Evolutionary conservation across 2,329 filamentous ascomycete species (phyloP).

Genomic region (Furcasterigmium furcatum): DNA sequence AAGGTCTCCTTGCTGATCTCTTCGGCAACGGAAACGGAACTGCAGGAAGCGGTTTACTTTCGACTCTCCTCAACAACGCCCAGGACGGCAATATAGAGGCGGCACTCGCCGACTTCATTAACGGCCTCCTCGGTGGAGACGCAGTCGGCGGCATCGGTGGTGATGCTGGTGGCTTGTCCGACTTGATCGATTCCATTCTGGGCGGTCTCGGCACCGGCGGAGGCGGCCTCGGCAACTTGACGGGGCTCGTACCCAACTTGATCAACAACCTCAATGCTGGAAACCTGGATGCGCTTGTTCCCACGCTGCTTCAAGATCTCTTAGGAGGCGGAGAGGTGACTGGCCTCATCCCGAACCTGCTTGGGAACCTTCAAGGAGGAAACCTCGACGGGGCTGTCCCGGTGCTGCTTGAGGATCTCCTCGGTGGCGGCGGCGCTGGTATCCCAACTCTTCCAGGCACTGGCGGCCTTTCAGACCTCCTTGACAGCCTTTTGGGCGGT

Average conservation of each 20-base stretch:
- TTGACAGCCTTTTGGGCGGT: too few species aligned
- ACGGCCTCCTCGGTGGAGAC: not conserved
- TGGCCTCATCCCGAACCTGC: not conserved
- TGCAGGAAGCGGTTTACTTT: not conserved
- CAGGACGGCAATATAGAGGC: not conserved
- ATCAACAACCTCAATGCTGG: not conserved
- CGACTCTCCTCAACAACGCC: not conserved
- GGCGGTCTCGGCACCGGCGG: not conserved
- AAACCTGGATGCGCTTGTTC: not conserved
- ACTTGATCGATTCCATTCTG: too few species aligned
- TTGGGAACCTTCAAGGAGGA: not conserved
- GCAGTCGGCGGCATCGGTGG: not conserved
- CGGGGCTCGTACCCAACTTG: not conserved
- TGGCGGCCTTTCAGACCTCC: not conserved
- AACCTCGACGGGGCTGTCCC: not conserved
- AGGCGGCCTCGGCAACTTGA: too few species aligned
- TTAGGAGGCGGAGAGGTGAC: not conserved
- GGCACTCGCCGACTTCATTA: not conserved
- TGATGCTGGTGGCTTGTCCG: not conserved
- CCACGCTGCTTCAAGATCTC: not conserved
- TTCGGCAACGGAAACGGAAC: not conserved
- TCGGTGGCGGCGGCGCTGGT: not conserved
- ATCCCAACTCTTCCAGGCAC: not conserved
- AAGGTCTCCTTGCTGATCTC: not conserved
- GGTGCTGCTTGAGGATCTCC: not conserved